phyloP scores from a whole-genome alignment of 1,139 yeast genomes.

The Geotrichum restrictum region DNA sequence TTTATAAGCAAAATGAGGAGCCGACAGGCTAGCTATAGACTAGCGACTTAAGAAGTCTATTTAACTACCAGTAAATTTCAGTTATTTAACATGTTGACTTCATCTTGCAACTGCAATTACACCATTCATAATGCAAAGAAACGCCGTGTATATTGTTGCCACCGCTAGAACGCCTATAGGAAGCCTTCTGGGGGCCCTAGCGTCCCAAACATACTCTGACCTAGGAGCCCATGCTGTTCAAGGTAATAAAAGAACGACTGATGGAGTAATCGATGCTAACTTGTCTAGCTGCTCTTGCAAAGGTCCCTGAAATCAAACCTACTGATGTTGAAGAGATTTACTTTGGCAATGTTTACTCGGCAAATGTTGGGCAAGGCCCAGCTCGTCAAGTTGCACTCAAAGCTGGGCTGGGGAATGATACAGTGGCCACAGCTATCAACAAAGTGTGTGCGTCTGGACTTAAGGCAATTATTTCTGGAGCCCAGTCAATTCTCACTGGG shows the following conservation, averaged over 20 bases:
- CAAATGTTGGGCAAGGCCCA: conserved; percentile 94
- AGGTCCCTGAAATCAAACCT: conserved; percentile 77
- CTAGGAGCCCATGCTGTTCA: conserved; percentile 90
- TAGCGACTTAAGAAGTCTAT: too few relatives aligned
- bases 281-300: conserved; percentile 60
- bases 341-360: conserved; percentile 90
- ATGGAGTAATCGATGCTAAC: background rate
- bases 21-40: too few relatives aligned
- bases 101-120: too few relatives aligned
- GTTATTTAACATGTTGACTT: too few relatives aligned
- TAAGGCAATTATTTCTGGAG: conserved; percentile 85
- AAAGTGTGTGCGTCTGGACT: conserved; percentile 97
- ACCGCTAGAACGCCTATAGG: conserved; percentile 95
- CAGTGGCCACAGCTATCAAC: conserved; percentile 86
- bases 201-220: conserved; percentile 73
- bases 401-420: conserved; percentile 75
- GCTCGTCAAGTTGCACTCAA: conserved; percentile 95
- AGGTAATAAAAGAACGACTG: conserved; percentile 11
- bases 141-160: conserved; percentile 78
- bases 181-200: conserved; percentile 78
- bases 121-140: background rate
- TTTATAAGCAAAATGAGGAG: too few relatives aligned
- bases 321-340: conserved; percentile 77
- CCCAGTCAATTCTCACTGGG: conserved; percentile 86
- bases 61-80: too few relatives aligned